These are phyloP conservation scores for Boletus reticuloceps DNA, from an alignment of 768 basidiomycete genomes.

Conservation along the genomic window DNA sequence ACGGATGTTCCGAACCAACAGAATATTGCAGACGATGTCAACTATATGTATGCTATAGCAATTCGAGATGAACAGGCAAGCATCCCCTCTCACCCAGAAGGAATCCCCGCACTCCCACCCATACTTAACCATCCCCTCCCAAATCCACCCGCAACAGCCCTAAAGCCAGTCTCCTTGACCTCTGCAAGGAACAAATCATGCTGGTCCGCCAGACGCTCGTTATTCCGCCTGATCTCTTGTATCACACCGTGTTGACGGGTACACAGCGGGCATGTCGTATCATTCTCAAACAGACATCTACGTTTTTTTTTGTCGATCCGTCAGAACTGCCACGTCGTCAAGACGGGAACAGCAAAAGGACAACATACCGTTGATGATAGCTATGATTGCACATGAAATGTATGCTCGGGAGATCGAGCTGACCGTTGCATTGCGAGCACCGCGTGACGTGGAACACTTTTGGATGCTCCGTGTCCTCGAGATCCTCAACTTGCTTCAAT, in stretches of 20 bases:
- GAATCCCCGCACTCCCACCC: background rate
- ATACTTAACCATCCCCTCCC: slow-evolving; percentile 56
- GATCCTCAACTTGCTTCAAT: slow-evolving; percentile 75
- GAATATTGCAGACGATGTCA: too few species aligned
- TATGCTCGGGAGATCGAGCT: slow-evolving; percentile 87
- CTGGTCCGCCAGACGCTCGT: slow-evolving; percentile 78
- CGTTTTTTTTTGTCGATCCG: background rate
- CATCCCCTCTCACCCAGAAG: background rate
- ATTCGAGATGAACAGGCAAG: too few species aligned
- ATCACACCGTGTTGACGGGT: slow-evolving; percentile 85
- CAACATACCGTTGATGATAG: slow-evolving; percentile 77
- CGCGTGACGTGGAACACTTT: slow-evolving; percentile 92
- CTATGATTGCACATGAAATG: slow-evolving; percentile 99
- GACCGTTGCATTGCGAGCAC: slow-evolving; percentile 86
- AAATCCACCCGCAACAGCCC: slow-evolving; percentile 68
- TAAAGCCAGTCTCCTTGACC: slow-evolving; percentile 68
- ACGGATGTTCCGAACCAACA: too few species aligned
- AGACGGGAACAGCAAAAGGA: background rate
- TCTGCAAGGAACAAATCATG: slow-evolving; percentile 79
- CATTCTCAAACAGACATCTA: slow-evolving; percentile 88
- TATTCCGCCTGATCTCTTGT: slow-evolving; percentile 84
- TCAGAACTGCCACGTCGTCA: background rate
- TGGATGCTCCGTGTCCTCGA: slow-evolving; percentile 75
- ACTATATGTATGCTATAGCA: too few species aligned
- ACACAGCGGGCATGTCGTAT: slow-evolving; percentile 88